Conservation (phyloP, 352 stramenopile species). For the Phytophthora niederhauseri region DNA sequence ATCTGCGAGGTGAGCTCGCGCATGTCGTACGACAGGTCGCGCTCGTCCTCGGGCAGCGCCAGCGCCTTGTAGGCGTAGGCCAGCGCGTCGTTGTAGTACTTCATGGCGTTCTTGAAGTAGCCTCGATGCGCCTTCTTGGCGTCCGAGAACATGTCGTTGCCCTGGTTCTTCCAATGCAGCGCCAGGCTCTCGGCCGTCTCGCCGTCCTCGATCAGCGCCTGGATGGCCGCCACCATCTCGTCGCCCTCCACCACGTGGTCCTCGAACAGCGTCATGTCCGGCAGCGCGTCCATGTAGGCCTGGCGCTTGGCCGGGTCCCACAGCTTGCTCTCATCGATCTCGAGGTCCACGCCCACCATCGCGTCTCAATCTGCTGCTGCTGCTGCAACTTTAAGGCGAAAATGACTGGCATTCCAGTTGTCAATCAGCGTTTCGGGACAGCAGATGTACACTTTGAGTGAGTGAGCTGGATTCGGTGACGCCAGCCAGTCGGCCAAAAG, state of each 20-base stretch:
- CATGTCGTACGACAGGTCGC: constrained; percentile 68
- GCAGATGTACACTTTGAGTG: constrained; percentile 1
- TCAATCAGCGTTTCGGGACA: not conserved
- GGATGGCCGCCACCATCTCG: constrained; percentile 87
- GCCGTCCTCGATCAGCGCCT: constrained; percentile 87
- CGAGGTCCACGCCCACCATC: constrained; percentile 86
- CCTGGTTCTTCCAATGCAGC: constrained; percentile 90
- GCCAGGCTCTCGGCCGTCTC: constrained; percentile 87
- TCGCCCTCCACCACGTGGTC: constrained; percentile 89
- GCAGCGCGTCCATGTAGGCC: constrained; percentile 85
- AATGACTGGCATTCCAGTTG: constrained; percentile 33
- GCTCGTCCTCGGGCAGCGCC: constrained; percentile 61
- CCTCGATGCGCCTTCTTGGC: constrained; percentile 68
- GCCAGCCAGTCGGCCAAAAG: constrained; percentile 25
- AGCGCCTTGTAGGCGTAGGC: constrained; percentile 82
- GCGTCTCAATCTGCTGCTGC: constrained; percentile 8
- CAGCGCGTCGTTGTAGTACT: constrained; percentile 84
- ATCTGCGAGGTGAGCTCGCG: constrained; percentile 78
- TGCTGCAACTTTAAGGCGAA: constrained; percentile 13
- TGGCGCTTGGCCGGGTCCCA: constrained; percentile 82
- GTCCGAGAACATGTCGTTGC: constrained; percentile 86
- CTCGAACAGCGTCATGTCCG: constrained; percentile 90
- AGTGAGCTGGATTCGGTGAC: not conserved
- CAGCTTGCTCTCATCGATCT: constrained; percentile 89
- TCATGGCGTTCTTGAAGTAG: constrained; percentile 79